Conservation (phyloP, 805 yeast genomes). For the Kregervanrija delftensis region DNA sequence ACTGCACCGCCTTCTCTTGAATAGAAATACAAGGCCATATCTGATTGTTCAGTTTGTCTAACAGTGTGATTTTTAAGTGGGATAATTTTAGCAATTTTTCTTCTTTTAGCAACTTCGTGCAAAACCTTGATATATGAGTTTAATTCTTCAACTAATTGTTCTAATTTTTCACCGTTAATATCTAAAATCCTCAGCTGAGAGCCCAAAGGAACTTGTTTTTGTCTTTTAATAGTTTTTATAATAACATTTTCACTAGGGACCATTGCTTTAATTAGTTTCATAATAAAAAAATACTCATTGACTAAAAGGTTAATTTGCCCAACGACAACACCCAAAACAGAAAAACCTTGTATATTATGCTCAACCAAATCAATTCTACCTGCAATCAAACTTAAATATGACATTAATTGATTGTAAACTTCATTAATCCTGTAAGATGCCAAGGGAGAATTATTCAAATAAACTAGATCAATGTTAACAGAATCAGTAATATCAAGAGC, state of each 20-base stretch:
- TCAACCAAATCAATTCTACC: conserved; percentile 79
- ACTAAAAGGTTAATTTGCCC: conserved; percentile 63
- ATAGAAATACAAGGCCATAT: conserved; percentile 35
- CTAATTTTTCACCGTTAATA: conserved; percentile 29
- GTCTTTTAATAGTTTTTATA: conserved; percentile 26
- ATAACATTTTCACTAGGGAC: conserved; percentile 14
- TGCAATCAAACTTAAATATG: conserved; percentile 58
- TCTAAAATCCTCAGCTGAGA: conserved; percentile 45
- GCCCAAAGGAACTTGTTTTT: conserved; percentile 7
- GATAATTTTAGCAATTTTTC: conserved; percentile 11
- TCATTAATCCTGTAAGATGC: conserved; percentile 61
- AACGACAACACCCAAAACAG: conserved; percentile 54
- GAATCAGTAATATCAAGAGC: conserved; percentile 3
- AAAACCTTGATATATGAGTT: conserved; percentile 58
- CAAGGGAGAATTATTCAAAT: conserved; percentile 47
- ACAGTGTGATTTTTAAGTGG: conserved; percentile 3
- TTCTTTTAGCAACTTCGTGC: conserved; percentile 31
- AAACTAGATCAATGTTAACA: conserved; percentile 30
- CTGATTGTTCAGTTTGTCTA: not conserved
- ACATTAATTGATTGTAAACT: conserved; percentile 49
- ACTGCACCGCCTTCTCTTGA: conserved; percentile 57
- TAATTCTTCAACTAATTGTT: conserved; percentile 56
- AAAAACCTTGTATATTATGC: conserved; percentile 64
- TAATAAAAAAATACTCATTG: conserved; percentile 42
- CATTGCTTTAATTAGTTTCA: conserved; percentile 14